A percentile compares a stretch with the other conserved stretches of the same genome.
phyloP scores from a whole-genome alignment of 2,329 filamentous ascomycete species.

The Botrytis cinerea region DNA sequence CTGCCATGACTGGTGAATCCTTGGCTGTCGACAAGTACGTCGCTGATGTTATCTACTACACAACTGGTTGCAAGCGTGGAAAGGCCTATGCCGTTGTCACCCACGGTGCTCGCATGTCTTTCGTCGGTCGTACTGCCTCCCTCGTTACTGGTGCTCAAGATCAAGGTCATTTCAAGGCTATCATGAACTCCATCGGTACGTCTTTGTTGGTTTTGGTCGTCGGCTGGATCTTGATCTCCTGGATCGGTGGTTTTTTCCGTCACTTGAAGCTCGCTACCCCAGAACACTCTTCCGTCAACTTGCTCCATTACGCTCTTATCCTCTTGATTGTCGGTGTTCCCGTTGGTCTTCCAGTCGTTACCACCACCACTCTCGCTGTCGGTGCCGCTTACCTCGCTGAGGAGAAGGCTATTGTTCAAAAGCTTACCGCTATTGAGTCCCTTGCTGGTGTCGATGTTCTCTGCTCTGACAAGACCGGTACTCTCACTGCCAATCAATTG shows the following conservation, averaged over 20 bases:
- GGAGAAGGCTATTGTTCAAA: conserved; percentile 78
- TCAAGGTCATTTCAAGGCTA: conserved; percentile 77
- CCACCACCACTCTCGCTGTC: conserved; percentile 75
- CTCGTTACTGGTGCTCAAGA: conserved; percentile 75
- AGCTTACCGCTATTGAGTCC: conserved; percentile 77
- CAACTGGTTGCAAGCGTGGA: conserved; percentile 78
- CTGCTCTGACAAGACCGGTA: conserved; percentile 82
- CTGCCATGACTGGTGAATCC: conserved; percentile 79
- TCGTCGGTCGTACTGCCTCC: conserved; percentile 74
- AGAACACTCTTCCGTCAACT: conserved; percentile 58
- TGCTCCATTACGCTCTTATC: conserved; percentile 69
- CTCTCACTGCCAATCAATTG: conserved; percentile 73
- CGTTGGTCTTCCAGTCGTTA: conserved; percentile 77
- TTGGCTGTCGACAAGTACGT: conserved; percentile 79
- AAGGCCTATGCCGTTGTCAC: conserved; percentile 71
- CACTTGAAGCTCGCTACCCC: conserved; percentile 63
- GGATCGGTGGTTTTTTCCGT: conserved; percentile 80
- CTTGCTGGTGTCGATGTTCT: conserved; percentile 75
- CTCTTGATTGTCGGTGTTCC: conserved; percentile 77
- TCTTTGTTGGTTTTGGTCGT: conserved; percentile 73
- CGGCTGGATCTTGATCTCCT: conserved; percentile 72
- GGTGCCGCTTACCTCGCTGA: conserved; percentile 76
- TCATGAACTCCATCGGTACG: conserved; percentile 81
- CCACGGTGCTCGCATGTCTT: conserved; percentile 69
- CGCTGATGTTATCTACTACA: conserved; percentile 75